phyloP scores from a whole-genome alignment of 345 rosid genomes.

The Arabis hirsuta region DNA sequence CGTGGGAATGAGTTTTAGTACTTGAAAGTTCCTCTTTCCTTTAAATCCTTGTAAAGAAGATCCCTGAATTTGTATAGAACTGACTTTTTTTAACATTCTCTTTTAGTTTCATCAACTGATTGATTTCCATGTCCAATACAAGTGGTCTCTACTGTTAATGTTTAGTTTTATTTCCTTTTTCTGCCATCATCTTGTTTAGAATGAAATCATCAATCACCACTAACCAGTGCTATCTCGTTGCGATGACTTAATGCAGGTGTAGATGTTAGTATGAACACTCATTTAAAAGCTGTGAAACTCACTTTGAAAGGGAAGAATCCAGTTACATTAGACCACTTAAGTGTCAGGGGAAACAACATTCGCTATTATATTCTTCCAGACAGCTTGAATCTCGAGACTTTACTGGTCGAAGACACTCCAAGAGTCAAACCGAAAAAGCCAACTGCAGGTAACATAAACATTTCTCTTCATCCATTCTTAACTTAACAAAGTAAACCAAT shows the following conservation, averaged over 20 bases:
- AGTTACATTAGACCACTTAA: constrained; percentile 85
- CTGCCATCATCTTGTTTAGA: background rate
- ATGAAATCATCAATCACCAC: background rate
- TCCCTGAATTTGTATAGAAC: background rate
- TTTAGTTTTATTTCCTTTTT: background rate
- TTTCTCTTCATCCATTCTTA: background rate
- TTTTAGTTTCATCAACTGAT: constrained; percentile 8
- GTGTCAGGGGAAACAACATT: constrained; percentile 96
- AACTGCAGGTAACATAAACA: constrained; percentile 68
- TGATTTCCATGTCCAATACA: background rate
- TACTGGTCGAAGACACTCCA: constrained; percentile 95
- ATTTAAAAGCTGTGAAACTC: constrained; percentile 91
- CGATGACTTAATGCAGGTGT: constrained; percentile 61
- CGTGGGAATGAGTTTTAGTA: background rate
- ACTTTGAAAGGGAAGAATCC: constrained; percentile 97
- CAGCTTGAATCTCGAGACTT: constrained; percentile 96
- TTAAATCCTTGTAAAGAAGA: background rate
- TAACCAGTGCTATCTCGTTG: constrained; percentile 12
- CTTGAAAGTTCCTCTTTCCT: background rate
- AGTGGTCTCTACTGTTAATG: constrained; percentile 8
- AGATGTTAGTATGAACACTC: constrained; percentile 98
- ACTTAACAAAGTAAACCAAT: background rate
- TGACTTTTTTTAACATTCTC: constrained; percentile 1
- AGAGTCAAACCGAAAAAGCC: constrained; percentile 95
- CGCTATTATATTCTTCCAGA: constrained; percentile 98